Conservation (phyloP, 2,329 filamentous ascomycete species). For the Alternaria ethzedia region DNA sequence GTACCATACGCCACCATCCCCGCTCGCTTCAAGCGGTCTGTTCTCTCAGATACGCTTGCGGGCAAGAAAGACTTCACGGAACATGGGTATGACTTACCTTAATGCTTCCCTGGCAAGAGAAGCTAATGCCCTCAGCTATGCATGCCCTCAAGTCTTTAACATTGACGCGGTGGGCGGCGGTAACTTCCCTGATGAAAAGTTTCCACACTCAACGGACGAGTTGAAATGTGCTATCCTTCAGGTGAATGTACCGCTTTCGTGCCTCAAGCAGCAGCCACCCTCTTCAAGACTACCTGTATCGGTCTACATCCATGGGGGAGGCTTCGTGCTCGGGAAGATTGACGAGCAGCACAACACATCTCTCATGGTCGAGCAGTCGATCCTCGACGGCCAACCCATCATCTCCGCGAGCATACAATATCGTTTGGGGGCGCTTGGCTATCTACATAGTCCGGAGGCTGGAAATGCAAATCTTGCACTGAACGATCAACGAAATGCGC, state of each 20-base stretch:
- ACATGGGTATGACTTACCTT: slow-evolving; percentile 14
- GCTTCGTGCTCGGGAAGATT: slow-evolving; percentile 50
- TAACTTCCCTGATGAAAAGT: slow-evolving; percentile 13
- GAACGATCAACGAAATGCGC: slow-evolving; percentile 41
- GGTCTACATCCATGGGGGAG: slow-evolving; percentile 61
- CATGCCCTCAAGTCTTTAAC: slow-evolving; percentile 24
- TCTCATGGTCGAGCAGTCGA: slow-evolving; percentile 29
- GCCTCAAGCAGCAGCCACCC: slow-evolving; percentile 6
- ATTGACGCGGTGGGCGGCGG: slow-evolving; percentile 18
- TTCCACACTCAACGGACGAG: slow-evolving; percentile 11
- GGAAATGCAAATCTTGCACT: slow-evolving; percentile 35
- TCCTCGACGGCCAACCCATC: slow-evolving; percentile 21
- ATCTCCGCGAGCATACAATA: slow-evolving; percentile 32
- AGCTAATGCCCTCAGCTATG: slow-evolving; percentile 14
- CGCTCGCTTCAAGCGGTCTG: slow-evolving; percentile 29
- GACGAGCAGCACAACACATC: slow-evolving; percentile 34
- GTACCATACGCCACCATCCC: slow-evolving; percentile 30
- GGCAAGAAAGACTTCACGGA: slow-evolving; percentile 21
- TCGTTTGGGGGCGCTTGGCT: slow-evolving; percentile 35
- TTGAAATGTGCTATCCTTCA: slow-evolving; percentile 28
- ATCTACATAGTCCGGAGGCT: slow-evolving; percentile 51
- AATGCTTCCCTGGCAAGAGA: neutral
- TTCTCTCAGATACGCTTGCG: slow-evolving; percentile 11
- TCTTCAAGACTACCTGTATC: slow-evolving; percentile 53
- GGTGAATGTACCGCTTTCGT: slow-evolving; percentile 28